Base-by-base conservation (phyloP, 371 early-diverging fungal species). In the Apophysomyces variabilis region DNA sequence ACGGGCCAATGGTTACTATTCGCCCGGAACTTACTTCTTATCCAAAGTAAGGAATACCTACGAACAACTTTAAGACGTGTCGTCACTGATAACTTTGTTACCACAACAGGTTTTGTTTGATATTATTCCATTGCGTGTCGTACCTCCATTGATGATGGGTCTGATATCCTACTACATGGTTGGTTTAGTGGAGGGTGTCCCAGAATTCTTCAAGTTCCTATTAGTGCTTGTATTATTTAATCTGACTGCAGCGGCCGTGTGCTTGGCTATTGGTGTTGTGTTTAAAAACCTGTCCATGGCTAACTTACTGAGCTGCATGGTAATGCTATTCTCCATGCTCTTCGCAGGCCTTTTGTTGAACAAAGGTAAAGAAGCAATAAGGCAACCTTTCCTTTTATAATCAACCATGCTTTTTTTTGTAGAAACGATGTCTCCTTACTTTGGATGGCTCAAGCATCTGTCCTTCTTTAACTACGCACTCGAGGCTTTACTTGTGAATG, bases 281-380 rank as follows among this genome's bases (percentile, higher is more conserved):
- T 84, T 93, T 43, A 81, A 83, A 65, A 92, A 93, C 65, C 69
- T 92, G 1, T 91, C 93, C 0, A 88, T 95, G 56, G 92, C 95
- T 3, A 93, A 89, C 67, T 74, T 97, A 46, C 72, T 94, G 47
- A 87, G 87, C 16, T 88, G 88, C 16, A 84, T 97, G 65, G 81
- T 90, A 32, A 92, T 96, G 79, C 81, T 97, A 32, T 95, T 96
- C 72, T 89, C 90, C 38, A 94, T 97, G 91, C 70, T 96, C 44
- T 95, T 96, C 83, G 92, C 94, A 8, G 96, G 96, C 5, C 84
- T 95, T 5, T 78, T 97, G 58, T 77, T 97, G 59, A 96, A 95
- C 81, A 92, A 92, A 75, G 88, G 82, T 81, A 69, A 58, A 41
- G 6, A 36, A 7, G 58, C 32, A 57, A 5, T 38, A 7, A 6